phyloP scores from a whole-genome alignment of 2,329 filamentous ascomycete species.

The Colletotrichum chlorophyti region DNA sequence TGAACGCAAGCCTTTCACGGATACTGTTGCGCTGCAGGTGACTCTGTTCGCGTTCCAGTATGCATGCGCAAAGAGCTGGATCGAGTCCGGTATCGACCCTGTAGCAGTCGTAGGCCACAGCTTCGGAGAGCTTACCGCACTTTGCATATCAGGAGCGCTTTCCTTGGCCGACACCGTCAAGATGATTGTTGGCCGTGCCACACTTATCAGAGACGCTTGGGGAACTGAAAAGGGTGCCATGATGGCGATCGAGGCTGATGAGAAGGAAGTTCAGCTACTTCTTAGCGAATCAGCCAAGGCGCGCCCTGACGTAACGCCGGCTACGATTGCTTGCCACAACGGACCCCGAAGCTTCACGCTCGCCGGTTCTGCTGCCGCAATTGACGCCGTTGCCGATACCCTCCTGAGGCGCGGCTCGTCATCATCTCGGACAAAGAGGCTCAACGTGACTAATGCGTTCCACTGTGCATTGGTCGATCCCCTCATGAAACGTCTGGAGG shows the following conservation, averaged over 20 bases:
- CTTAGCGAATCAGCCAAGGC: not conserved
- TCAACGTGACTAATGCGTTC: conserved; percentile 55
- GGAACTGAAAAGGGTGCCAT: conserved; percentile 45
- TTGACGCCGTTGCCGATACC: conserved; percentile 35
- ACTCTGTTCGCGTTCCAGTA: conserved; percentile 48
- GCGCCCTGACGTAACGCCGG: conserved; percentile 27
- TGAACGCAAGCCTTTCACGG: conserved; percentile 32
- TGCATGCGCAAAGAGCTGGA: conserved; percentile 42
- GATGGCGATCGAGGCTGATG: conserved; percentile 44
- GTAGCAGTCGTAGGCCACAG: conserved; percentile 37
- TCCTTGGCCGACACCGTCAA: conserved; percentile 38
- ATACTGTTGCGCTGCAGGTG: conserved; percentile 43
- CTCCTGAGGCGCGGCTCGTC: not conserved
- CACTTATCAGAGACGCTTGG: conserved; percentile 40
- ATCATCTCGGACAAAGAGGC: conserved; percentile 40
- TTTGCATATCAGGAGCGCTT: conserved; percentile 43
- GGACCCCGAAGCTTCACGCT: conserved; percentile 49
- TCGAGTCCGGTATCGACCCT: conserved; percentile 39
- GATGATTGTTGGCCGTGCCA: conserved; percentile 37
- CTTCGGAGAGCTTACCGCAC: conserved; percentile 49
- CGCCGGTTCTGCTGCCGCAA: conserved; percentile 41
- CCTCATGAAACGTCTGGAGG: conserved; percentile 35
- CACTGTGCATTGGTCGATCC: conserved; percentile 50
- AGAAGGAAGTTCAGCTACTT: not conserved
- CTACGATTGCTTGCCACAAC: conserved; percentile 55